phyloP scores from a whole-genome alignment of 2,329 filamentous ascomycete species.

The Orbilia oligospora region DNA sequence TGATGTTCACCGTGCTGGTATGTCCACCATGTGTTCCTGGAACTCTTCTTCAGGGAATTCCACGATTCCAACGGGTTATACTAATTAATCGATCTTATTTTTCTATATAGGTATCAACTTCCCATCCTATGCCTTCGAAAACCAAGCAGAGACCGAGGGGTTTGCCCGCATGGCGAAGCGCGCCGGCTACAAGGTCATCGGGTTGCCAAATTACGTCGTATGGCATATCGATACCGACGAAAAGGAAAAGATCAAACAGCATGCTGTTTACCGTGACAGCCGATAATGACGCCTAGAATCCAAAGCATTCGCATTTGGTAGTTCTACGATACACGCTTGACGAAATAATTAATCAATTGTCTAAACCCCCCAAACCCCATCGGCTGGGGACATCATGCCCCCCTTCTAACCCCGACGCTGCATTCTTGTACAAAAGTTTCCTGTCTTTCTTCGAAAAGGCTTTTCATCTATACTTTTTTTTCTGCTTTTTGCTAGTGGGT shows the following conservation, averaged over 20 bases:
- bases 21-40: too few relatives aligned
- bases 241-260: slow-evolving; percentile 78
- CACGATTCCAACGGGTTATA: too few relatives aligned
- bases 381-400: neutral
- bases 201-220: slow-evolving; percentile 96
- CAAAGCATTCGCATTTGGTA: neutral
- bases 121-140: slow-evolving; percentile 95
- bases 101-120: slow-evolving; percentile 86
- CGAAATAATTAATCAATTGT: slow-evolving; percentile 10
- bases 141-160: slow-evolving; percentile 98
- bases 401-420: neutral
- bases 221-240: slow-evolving; percentile 99
- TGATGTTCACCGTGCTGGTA: slow-evolving; percentile 94
- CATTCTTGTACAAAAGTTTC: slow-evolving; percentile 47
- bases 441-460: neutral
- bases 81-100: neutral
- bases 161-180: slow-evolving; percentile 99
- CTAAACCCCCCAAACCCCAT: neutral
- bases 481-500: neutral
- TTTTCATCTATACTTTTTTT: neutral
- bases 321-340: slow-evolving; percentile 11
- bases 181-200: slow-evolving; percentile 91
- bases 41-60: neutral
- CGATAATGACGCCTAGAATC: slow-evolving; percentile 1
- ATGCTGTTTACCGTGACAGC: slow-evolving; percentile 60